phyloP scores from a whole-genome alignment of 768 basidiomycete genomes.

The Agaricus bisporus region DNA sequence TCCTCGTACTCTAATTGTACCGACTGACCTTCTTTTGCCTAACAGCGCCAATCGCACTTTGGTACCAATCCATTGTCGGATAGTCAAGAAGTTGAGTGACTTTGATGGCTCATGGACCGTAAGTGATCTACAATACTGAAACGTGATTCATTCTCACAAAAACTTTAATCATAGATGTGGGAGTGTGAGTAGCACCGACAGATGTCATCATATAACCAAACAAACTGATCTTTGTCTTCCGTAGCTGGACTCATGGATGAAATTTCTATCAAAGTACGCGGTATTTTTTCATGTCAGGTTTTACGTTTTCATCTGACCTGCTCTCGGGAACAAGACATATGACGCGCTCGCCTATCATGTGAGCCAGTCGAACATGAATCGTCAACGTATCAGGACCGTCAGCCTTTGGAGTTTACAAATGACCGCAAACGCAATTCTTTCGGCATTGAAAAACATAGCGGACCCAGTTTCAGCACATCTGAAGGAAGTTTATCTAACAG shows the following conservation, averaged over 20 bases:
- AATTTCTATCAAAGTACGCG: slow-evolving; percentile 71
- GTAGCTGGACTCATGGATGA: slow-evolving; percentile 88
- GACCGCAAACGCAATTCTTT: slow-evolving; percentile 83
- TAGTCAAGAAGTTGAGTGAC: slow-evolving; percentile 76
- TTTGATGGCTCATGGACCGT: slow-evolving; percentile 98
- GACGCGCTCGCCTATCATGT: slow-evolving; percentile 95
- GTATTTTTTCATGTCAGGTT: slow-evolving; percentile 9
- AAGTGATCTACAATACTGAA: slow-evolving; percentile 24
- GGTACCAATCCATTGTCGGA: slow-evolving; percentile 88
- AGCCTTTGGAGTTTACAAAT: slow-evolving; percentile 93
- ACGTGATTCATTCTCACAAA: background rate
- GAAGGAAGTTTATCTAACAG: slow-evolving; percentile 34
- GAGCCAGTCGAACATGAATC: slow-evolving; percentile 81
- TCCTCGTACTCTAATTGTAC: background rate
- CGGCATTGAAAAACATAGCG: slow-evolving; percentile 67
- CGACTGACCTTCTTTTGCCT: slow-evolving; percentile 7
- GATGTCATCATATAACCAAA: background rate
- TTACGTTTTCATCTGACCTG: slow-evolving; percentile 2
- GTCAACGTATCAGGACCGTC: slow-evolving; percentile 79
- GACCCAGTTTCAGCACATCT: slow-evolving; percentile 56
- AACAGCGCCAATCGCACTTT: slow-evolving; percentile 86
- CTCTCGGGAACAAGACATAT: slow-evolving; percentile 52
- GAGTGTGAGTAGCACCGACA: slow-evolving; percentile 56
- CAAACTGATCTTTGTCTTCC: slow-evolving; percentile 14
- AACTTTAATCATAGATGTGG: slow-evolving; percentile 60